A percentile compares a stretch with the other conserved stretches of the same genome.
Evolutionary conservation across 345 rosid species (phyloP).

Genomic region (Syzygium oleosum): DNA sequence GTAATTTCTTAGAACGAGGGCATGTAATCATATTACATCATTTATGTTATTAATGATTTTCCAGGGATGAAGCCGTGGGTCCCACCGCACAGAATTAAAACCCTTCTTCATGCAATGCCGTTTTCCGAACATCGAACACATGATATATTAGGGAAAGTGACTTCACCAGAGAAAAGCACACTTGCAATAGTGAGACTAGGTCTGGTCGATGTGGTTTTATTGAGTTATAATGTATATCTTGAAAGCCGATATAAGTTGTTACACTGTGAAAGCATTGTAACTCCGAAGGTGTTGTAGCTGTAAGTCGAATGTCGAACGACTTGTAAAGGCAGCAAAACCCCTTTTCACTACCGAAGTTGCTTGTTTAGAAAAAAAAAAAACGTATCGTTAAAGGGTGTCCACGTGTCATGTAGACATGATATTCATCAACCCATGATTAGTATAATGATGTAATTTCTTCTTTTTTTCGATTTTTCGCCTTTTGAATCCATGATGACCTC

Average conservation of each 20-base stretch:
- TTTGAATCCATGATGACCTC: not conserved
- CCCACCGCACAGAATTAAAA: no score
- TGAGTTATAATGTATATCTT: not conserved
- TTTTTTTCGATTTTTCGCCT: no score
- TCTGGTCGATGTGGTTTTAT: accelerated
- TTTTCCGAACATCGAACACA: not conserved
- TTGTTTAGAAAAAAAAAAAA: no score
- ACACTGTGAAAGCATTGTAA: accelerated
- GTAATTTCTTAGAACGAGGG: no score
- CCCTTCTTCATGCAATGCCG: not conserved
- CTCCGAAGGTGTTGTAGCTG: accelerated
- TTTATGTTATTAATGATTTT: no score
- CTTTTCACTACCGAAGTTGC: no score
- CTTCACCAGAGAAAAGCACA: not conserved
- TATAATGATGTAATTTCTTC: not conserved
- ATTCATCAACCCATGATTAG: not conserved
- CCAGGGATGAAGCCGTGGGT: no score
- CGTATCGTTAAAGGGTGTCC: no score
- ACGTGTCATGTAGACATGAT: no score
- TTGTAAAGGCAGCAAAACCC: accelerated
- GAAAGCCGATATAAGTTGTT: not conserved
- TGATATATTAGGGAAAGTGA: not conserved
- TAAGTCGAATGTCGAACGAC: not conserved
- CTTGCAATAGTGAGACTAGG: not conserved
- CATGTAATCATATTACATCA: no score